These are phyloP conservation scores for Boletus pseudopeckii DNA, from an alignment of 768 basidiomycete genomes.

Conservation along the genomic window DNA sequence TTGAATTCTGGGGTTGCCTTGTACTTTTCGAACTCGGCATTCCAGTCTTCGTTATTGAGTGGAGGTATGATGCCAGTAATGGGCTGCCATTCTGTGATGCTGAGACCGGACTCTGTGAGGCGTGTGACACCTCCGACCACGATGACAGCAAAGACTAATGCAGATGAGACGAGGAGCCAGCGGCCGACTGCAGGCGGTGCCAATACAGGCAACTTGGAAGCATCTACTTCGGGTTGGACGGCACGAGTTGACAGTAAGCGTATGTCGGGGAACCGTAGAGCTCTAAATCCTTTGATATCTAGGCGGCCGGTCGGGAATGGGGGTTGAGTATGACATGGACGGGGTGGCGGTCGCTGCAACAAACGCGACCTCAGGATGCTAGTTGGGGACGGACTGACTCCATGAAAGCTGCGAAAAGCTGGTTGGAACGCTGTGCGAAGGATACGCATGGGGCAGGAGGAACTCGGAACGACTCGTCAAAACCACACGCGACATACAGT, in stretches of 20 bases:
- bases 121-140: conserved; percentile 96
- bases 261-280: conserved; percentile 25
- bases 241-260: conserved; percentile 41
- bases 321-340: conserved; percentile 2
- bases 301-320: conserved; percentile 3
- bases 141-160: conserved; percentile 86
- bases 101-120: conserved; percentile 94
- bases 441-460: conserved; percentile 15
- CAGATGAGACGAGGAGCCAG: conserved; percentile 85
- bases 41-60: conserved; percentile 71
- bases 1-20: conserved; percentile 93
- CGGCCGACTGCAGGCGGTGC: conserved; percentile 68
- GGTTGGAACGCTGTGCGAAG: conserved; percentile 21
- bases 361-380: conserved; percentile 10
- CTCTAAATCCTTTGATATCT: not conserved
- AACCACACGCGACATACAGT: not conserved
- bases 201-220: conserved; percentile 48
- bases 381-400: not conserved
- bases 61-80: conserved; percentile 89
- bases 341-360: not conserved
- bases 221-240: conserved; percentile 11
- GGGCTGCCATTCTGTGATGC: conserved; percentile 97
- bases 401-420: conserved; percentile 7
- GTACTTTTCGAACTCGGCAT: conserved; percentile 89
- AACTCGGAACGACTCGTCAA: no score